A percentile compares a stretch with the other conserved stretches of the same genome.
Conservation (phyloP, 805 yeast genomes). For the Wickerhamomyces alni region DNA sequence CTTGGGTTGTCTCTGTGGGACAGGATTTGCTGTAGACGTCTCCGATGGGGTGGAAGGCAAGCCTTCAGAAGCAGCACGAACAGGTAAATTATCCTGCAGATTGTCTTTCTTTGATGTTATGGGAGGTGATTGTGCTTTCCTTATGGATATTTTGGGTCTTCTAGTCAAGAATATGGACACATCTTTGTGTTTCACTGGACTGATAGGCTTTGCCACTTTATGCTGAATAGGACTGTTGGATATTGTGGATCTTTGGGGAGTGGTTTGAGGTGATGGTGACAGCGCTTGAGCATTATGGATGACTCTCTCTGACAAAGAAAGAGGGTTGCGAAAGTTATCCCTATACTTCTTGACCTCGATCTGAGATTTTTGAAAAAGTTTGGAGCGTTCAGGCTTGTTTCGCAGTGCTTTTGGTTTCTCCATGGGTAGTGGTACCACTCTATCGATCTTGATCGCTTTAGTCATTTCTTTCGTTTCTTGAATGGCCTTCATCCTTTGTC, state of each 20-base stretch:
- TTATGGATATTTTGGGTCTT: neutral
- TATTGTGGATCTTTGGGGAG: too few relatives aligned
- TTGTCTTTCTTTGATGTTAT: neutral
- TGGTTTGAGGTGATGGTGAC: too few relatives aligned
- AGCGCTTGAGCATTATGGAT: neutral
- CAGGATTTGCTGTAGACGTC: too few relatives aligned
- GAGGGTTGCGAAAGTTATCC: conserved; percentile 18
- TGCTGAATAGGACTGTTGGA: too few relatives aligned
- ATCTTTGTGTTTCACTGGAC: neutral
- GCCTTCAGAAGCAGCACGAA: too few relatives aligned
- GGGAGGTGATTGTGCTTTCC: neutral
- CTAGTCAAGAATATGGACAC: neutral
- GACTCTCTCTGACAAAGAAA: neutral
- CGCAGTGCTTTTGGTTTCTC: neutral
- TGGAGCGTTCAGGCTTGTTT: conserved; percentile 12
- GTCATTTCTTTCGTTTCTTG: conserved; percentile 27
- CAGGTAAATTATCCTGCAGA: neutral
- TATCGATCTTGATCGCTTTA: conserved; percentile 21
- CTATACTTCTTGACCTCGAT: conserved; percentile 14
- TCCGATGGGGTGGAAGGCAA: too few relatives aligned
- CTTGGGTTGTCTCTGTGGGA: neutral
- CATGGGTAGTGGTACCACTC: conserved; percentile 17
- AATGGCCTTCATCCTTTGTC: conserved; percentile 24
- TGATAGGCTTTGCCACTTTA: neutral
- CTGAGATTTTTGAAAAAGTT: conserved; percentile 20